Evolutionary conservation across 768 basidiomycete genomes (phyloP), one percentile per base, ranked within the genome.

Genomic region (Lactifluus subvellereus): DNA sequence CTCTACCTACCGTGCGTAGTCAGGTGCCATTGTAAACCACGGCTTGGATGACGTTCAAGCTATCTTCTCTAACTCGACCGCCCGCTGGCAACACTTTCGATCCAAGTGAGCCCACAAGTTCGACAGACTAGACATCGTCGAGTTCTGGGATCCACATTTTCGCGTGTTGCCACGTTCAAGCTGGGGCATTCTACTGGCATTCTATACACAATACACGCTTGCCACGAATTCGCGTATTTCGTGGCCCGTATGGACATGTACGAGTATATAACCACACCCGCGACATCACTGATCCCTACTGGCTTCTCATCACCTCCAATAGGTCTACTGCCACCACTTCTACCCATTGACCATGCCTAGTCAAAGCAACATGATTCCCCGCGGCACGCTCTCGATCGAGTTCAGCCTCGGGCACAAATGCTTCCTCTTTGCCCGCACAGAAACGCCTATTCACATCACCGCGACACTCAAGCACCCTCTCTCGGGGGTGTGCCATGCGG

Each of bases 361-460:
- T 40, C 20, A 22, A 22, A 37, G 8, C 33, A 48, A 22, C 20
- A n/a, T 48, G 7, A 22, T n/a, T n/a, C 56, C n/a, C 33, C 43
- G 56, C 27, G 27, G 37, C 57, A 40, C 49, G 5, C 57, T 59
- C 27, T 38, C 57, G 8, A 51, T 59, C 57, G 38, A 38, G 16
- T 59, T 59, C 16, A 37, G 57, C 47, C 37, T 30, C 35, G 49
- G 37, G 5, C 47, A 40, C 16, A 42, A 22, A 38, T 50, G 37
- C 48, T n/a, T n/a, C 49, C 57, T 59, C 27, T 42, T 40, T 10
- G 16, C 49, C 27, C 14, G 9, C n/a, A 13, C 48, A 10, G 20
- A 48, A 16, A 51, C 35, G 3, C 57, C 57, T 7, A 3, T 51
- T 10, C 22, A 50, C 48, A 51, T 59, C 37, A 7, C 35, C 49